Percentiles rank a stretch among this genome's conserved stretches.
Evolutionary conservation across 495 filamentous ascomycete species (phyloP).

Genomic region (Penicillium cataractarum): DNA sequence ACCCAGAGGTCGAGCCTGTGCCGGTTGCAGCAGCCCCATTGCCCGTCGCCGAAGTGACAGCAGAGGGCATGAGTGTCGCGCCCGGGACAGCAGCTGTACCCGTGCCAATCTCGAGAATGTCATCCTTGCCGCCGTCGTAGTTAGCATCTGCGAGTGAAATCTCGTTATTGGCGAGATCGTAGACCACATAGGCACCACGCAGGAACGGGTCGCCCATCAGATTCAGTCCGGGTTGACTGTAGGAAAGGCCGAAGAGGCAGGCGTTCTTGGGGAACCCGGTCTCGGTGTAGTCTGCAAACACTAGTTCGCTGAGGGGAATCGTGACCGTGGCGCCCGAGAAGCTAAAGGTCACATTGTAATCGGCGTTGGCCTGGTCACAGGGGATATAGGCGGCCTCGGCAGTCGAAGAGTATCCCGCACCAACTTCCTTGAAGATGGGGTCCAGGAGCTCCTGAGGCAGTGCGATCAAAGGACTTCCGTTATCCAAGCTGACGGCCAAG

Average conservation of each 20-base stretch:
- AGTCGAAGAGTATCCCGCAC: constrained; percentile 59
- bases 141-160: constrained; percentile 76
- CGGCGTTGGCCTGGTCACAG: constrained; percentile 59
- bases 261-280: constrained; percentile 27
- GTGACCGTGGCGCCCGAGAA: constrained; percentile 51
- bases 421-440: constrained; percentile 61
- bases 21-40: background rate
- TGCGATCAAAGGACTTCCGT: constrained; percentile 73
- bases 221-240: constrained; percentile 56
- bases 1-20: too few species aligned
- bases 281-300: constrained; percentile 16
- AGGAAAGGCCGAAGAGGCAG: constrained; percentile 71
- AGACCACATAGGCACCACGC: constrained; percentile 87
- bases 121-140: constrained; percentile 66
- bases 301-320: constrained; percentile 31
- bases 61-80: constrained; percentile 36
- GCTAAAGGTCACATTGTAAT: constrained; percentile 66
- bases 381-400: constrained; percentile 57
- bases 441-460: constrained; percentile 67
- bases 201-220: constrained; percentile 89
- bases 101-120: constrained; percentile 70
- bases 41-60: background rate
- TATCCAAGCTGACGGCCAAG: constrained; percentile 75
- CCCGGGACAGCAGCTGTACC: constrained; percentile 65
- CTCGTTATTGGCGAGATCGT: constrained; percentile 79